These are phyloP conservation scores for Asterochloris erici DNA, from an alignment of 139 green algal genomes.

Conservation along the genomic window DNA sequence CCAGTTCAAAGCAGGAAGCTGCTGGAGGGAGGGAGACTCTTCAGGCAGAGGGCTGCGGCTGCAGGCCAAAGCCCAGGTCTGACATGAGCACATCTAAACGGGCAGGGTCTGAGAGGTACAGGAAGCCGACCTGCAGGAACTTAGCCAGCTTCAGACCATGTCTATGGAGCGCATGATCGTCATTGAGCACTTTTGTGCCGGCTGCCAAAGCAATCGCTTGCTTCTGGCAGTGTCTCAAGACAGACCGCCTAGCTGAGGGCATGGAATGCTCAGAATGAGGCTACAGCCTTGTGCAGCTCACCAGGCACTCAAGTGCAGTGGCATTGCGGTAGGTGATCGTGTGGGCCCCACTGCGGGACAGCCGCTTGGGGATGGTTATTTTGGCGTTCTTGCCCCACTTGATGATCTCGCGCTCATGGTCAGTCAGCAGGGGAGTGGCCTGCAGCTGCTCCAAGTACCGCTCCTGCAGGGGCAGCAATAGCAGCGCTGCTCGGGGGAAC, in stretches of 20 bases:
- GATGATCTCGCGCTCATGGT: conserved; percentile 49
- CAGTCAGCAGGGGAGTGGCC: conserved; percentile 33
- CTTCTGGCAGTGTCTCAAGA: not conserved
- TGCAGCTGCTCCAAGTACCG: conserved; percentile 27
- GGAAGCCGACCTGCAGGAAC: conserved; percentile 31
- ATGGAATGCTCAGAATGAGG: not conserved
- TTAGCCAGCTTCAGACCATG: not conserved
- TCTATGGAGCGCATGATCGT: not conserved
- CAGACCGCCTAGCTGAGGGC: not conserved
- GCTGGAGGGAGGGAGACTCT: too few species aligned
- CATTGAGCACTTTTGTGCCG: not conserved
- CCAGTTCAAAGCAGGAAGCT: too few species aligned
- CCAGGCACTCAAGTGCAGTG: conserved; percentile 58
- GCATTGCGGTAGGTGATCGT: conserved; percentile 41
- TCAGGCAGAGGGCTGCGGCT: too few species aligned
- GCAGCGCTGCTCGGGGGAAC: not conserved
- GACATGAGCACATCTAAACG: conserved; percentile 45
- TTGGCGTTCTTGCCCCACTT: conserved; percentile 59
- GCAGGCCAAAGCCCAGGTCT: conserved; percentile 32
- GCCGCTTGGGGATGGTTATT: conserved; percentile 40
- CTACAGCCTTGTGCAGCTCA: conserved; percentile 1
- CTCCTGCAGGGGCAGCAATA: conserved; percentile 19
- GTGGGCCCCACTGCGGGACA: conserved; percentile 25
- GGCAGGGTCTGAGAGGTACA: conserved; percentile 42
- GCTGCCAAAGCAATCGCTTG: too few species aligned